These are phyloP conservation scores for Solanum medicagineum DNA, from an alignment of 257 asterid genomes.

Conservation along the genomic window DNA sequence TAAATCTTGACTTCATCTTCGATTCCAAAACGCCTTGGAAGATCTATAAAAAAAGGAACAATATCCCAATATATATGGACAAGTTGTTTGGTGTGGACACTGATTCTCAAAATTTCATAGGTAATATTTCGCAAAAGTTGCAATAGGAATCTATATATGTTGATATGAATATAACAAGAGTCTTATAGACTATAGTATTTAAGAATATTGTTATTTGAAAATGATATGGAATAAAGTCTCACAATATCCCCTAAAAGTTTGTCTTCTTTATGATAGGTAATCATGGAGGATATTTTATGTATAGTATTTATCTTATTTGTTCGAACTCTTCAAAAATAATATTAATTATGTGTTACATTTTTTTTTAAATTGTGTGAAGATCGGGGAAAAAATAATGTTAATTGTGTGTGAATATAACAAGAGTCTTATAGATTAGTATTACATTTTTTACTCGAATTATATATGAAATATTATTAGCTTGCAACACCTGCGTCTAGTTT, in stretches of 20 bases:
- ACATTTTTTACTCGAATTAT: not conserved
- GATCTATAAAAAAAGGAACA: not conserved
- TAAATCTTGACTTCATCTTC: not conserved
- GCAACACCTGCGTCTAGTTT: too few species aligned
- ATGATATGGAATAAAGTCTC: not conserved
- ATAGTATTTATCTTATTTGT: not conserved
- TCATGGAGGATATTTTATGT: not conserved
- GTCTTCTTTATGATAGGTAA: slow-evolving; percentile 10
- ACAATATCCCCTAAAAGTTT: not conserved
- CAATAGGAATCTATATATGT: slow-evolving; percentile 14
- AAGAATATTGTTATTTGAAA: slow-evolving; percentile 25
- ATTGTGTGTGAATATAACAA: too few species aligned
- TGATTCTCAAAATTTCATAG: not conserved
- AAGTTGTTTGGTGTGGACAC: slow-evolving; percentile 16
- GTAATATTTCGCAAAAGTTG: slow-evolving; percentile 16
- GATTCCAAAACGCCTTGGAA: not conserved
- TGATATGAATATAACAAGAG: not conserved
- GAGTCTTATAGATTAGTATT: too few species aligned
- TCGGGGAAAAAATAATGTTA: too few species aligned
- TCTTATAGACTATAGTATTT: not conserved
- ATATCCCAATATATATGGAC: not conserved
- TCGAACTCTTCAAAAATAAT: not conserved
- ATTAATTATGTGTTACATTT: too few species aligned
- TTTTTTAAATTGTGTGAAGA: too few species aligned
- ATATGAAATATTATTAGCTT: not conserved